These are phyloP conservation scores for Naganishia antarctica DNA, from an alignment of 768 basidiomycete genomes.

Conservation along the genomic window DNA sequence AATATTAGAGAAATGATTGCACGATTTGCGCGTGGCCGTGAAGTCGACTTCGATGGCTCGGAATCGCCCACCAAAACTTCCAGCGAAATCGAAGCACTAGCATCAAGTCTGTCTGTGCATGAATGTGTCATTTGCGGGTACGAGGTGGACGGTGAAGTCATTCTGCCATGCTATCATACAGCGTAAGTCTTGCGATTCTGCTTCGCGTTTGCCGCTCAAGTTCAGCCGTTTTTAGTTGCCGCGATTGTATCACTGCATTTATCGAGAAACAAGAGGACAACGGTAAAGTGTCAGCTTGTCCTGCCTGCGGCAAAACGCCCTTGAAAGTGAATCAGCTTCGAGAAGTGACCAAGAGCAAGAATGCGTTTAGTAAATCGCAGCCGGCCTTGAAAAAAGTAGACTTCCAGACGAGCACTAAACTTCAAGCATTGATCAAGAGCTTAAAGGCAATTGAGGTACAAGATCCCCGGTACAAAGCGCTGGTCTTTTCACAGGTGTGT, in stretches of 20 bases:
- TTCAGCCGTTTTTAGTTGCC: constrained; percentile 60
- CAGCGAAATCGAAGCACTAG: not conserved
- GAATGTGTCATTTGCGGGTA: constrained; percentile 49
- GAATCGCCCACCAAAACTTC: not conserved
- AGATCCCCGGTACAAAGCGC: constrained; percentile 60
- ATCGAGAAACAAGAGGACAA: constrained; percentile 66
- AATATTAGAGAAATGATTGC: constrained; percentile 62
- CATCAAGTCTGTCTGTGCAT: constrained; percentile 1
- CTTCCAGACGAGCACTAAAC: constrained; percentile 84
- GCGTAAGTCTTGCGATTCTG: constrained; percentile 31
- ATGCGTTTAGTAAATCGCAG: constrained; percentile 36
- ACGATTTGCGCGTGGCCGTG: constrained; percentile 53
- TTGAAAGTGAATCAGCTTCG: constrained; percentile 40
- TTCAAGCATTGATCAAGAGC: constrained; percentile 72
- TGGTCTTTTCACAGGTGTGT: constrained; percentile 49
- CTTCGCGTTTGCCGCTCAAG: constrained; percentile 1
- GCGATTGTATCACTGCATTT: constrained; percentile 77
- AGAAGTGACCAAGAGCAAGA: constrained; percentile 37
- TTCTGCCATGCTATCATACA: constrained; percentile 44
- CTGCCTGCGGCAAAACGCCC: constrained; percentile 58
- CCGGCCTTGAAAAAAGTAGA: constrained; percentile 64
- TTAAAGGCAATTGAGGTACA: constrained; percentile 60
- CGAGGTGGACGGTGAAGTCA: constrained; percentile 58
- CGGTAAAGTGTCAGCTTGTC: constrained; percentile 68
- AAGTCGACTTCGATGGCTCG: constrained; percentile 35